Conservation (phyloP, 345 rosid species). For the Salix brachista region DNA sequence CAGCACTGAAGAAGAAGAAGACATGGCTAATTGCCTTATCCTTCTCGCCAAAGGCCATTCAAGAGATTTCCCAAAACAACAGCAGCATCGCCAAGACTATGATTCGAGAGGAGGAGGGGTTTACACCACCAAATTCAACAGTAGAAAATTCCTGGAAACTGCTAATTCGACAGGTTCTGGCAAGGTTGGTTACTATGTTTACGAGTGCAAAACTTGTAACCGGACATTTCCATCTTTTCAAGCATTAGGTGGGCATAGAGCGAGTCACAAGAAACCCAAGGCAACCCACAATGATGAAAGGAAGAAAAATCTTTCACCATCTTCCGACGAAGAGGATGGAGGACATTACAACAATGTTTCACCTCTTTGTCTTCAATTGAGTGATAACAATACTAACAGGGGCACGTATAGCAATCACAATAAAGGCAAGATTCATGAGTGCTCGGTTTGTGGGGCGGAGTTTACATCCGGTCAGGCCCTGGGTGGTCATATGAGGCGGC, state of each 20-base stretch:
- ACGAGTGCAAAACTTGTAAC: conserved; percentile 90
- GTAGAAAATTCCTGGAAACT: conserved; percentile 63
- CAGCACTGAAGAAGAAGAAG: conserved; percentile 67
- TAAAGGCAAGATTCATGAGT: conserved; percentile 68
- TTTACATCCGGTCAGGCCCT: conserved; percentile 94
- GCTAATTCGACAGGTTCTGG: conserved; percentile 39
- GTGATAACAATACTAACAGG: conserved; percentile 10
- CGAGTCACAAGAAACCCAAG: conserved; percentile 93
- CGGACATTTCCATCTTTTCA: conserved; percentile 87
- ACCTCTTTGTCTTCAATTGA: conserved; percentile 59
- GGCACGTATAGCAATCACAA: conserved; percentile 22
- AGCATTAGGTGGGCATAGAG: conserved; percentile 96
- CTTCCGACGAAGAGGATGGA: conserved; percentile 37
- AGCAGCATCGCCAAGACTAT: neutral
- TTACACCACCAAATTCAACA: conserved; percentile 39
- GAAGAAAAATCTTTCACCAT: neutral
- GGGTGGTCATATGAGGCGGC: conserved; percentile 99
- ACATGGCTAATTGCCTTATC: conserved; percentile 91
- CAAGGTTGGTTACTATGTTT: conserved; percentile 70
- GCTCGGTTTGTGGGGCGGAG: conserved; percentile 85
- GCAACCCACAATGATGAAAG: conserved; percentile 4
- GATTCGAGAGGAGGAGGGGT: neutral
- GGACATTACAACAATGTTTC: conserved; percentile 38
- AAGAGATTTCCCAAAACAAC: conserved; percentile 3
- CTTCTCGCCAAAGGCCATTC: conserved; percentile 74